A percentile compares a stretch with the other conserved stretches of the same genome.
Conservation (phyloP, 2,329 filamentous ascomycete species). For the Cytospora paraplurivora region DNA sequence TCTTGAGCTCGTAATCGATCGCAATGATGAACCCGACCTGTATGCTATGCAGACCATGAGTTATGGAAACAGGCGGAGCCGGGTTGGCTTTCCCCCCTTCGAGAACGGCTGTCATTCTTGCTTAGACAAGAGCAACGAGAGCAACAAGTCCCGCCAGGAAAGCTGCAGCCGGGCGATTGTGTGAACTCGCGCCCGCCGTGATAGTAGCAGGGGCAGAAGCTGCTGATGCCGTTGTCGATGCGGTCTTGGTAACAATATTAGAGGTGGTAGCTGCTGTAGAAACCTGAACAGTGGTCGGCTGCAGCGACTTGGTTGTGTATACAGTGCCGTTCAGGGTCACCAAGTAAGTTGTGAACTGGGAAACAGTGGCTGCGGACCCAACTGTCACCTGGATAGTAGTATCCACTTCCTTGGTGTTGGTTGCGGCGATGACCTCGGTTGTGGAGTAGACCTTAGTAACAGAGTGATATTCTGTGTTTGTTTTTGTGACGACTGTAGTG, state of each 20-base stretch:
- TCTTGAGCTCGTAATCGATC: constrained; percentile 11
- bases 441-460: constrained; percentile 38
- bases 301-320: constrained; percentile 32
- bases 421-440: constrained; percentile 44
- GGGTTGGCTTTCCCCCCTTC: neutral
- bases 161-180: constrained; percentile 40
- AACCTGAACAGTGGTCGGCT: constrained; percentile 36
- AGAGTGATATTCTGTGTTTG: constrained; percentile 45
- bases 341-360: constrained; percentile 40
- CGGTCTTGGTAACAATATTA: constrained; percentile 29
- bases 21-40: constrained; percentile 8
- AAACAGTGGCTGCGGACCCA: constrained; percentile 38
- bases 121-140: constrained; percentile 42
- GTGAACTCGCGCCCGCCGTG: constrained; percentile 38
- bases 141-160: constrained; percentile 44
- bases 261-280: constrained; percentile 37
- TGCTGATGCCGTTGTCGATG: constrained; percentile 27
- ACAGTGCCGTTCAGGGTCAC: constrained; percentile 38
- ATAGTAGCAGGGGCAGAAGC: constrained; percentile 32
- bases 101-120: too few relatives aligned
- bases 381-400: constrained; percentile 46
- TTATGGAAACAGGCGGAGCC: neutral
- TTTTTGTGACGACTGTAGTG: constrained; percentile 47
- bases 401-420: constrained; percentile 42
- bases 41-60: constrained; percentile 17